Base-by-base conservation (phyloP, 2,329 filamentous ascomycete genomes). In the Talaromyces sp. region DNA sequence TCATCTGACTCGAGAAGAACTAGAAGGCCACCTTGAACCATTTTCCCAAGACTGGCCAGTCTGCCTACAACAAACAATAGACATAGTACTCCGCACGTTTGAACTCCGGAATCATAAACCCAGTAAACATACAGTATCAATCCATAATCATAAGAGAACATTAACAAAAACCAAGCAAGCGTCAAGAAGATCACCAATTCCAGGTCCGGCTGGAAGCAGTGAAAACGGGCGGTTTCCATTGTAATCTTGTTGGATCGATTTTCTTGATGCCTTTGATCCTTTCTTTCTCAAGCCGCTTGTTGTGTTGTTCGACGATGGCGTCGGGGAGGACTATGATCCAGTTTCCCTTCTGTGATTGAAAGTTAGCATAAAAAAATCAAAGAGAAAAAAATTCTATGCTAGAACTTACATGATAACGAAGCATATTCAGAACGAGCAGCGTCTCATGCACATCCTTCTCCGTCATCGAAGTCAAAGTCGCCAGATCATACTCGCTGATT, bases 191-290 rank as follows among this genome's bases (percentile, higher is more conserved):
- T 74, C 74, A 97, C 94, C 94, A 98, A 67, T 93, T 96, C 95
- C 95, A 98, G 13, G 94, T 98, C 71, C 94, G 86, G 70, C 88
- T 91, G 15, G 91, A 91, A 0, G 94, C 93, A 29, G 90, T 93
- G 74, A 98, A 98, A 0, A 97, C 91, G 0, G 95, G 95, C 11
- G 95, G 94, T 78, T 96, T 98, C 95, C 95, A 99, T 73, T 93
- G 90, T 65, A 99, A 88, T 72, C 86, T 86, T 22, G 87, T 85
- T 0, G 93, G 84, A 67, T 96, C 91, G 69, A 99, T 93, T 53
- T 85, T 80, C 58, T 77, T 85, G 77, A 89, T 89, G 66, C 89
- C 87, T 79, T 96, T 97, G 62, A 86, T 75, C 79, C 90, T 93
- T 70, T 91, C 87, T 79, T 92, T 96, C 71, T 93, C 90, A 69